Evolutionary conservation across 768 basidiomycete species (phyloP), one percentile per base, ranked within the genome.

Genomic region (Melanogaster broomeanus): DNA sequence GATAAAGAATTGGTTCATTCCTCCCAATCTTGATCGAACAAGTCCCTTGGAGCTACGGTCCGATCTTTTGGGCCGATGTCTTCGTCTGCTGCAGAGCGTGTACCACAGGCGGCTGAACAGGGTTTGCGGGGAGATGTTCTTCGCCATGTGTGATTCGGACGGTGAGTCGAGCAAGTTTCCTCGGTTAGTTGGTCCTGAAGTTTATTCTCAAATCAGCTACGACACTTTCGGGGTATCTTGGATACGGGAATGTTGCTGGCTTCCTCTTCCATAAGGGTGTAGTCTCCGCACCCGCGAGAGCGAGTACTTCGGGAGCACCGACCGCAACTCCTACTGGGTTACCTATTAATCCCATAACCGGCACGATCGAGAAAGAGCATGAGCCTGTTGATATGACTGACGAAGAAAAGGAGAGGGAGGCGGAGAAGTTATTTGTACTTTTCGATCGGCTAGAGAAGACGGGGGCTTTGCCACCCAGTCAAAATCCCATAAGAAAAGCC

Each of bases 181-280:
- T 5, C 6, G 13, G n/a, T 19, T 10, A 42, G 7, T 49, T 6
- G 18, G 31, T 46, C 25, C 13, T 39, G 27, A 42, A 53, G 41
- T 54, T 11, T 35, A 4, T 13, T n/a, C 35, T 12, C 22, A 21
- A 18, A 19, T 42, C 62, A 85, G 93, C 89, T n/a, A 74, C 79
- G 6, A 80, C 77, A 0, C 74, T 98, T 15, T 81, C 83, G n/a
- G 79, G 83, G 4, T 81, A 88, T 39, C 80, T 97, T 46, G 96
- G 96, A 7, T 99, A 99, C 61, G 96, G 96, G 37, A 94, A 94
- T 65, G 93, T 94, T 37, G 93, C 94, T 0, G 97, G 97, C 1
- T 90, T 93, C 77, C 77, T 99, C 22, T 95, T 93, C 74, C 85
- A 89, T 65, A 95, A 93, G 63, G 94, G 93, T 15, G 78, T 98